Evolutionary conservation across 495 filamentous ascomycete species (phyloP), one percentile per base, ranked within the genome.

Genomic region (Xylaria sp.): DNA sequence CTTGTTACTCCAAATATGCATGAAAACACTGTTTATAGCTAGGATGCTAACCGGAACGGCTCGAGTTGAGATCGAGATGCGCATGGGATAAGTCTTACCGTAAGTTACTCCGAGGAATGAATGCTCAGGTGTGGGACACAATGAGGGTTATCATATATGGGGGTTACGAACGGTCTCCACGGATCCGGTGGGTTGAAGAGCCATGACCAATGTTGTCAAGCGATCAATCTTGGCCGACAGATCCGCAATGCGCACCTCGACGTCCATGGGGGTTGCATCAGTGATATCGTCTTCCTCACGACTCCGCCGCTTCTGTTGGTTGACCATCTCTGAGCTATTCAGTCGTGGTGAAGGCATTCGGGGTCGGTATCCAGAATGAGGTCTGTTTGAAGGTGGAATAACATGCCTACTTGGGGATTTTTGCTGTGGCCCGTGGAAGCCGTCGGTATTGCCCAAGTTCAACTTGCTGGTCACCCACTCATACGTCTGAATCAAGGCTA

Each of bases 401-500:
- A 46, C 24, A 44, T 74, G 19, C 69, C 73, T 37, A 57, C 63
- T 43, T 1, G 62, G 70, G 31, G 62, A 74, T 17, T 15, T 44
- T 46, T 79, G 77, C 48, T 78, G 76, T 8, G 80, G 79, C 17
- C 80, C 83, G 57, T 78, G 79, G 68, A 77, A 79, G 64, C 68
- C 75, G 21, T 74, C 71, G 46, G 73, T 74, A 5, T 73, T 77
- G 21, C 75, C 76, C 14, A 66, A 64, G 52, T 75, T 65, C 0
- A 78, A 50, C 17, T 73, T 80, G 58, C 78, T 78, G 17, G 69
- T 69, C 37, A 83, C 61, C 77, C 78, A 83, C 71, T 88, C 87
- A 68, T 87, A 88, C 3, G 80, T 52, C 71, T 83, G 81, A 67
- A 89, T 89, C 3, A 73, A 77, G 15, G 72, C 82, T 12, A 88